phyloP scores from a whole-genome alignment of 1,284 basidiomycete genomes.

The Sporisorium graminicola region DNA sequence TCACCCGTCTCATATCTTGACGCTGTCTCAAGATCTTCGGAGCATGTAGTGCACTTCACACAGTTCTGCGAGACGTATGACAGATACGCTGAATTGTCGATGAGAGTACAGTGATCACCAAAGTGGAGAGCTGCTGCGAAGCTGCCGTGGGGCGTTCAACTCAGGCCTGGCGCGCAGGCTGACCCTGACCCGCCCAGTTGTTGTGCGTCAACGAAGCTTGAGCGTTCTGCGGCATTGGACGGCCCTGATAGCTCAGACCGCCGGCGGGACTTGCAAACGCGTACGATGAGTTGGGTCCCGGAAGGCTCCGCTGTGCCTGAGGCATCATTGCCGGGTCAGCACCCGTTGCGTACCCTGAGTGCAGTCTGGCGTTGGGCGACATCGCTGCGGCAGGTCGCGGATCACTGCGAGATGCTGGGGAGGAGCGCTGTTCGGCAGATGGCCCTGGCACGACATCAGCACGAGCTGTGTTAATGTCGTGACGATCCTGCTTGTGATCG shows the following conservation, averaged over 20 bases:
- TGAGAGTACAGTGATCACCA: neutral
- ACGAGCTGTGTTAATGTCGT: conserved; percentile 36
- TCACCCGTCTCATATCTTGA: too few relatives aligned
- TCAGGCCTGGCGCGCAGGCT: conserved; percentile 11
- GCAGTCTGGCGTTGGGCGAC: conserved; percentile 34
- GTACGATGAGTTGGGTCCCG: conserved; percentile 31
- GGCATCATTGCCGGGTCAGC: conserved; percentile 19
- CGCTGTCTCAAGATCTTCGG: neutral
- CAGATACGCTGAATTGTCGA: neutral
- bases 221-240: conserved; percentile 17
- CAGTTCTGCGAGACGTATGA: neutral
- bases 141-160: neutral
- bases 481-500: conserved; percentile 40
- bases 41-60: too few relatives aligned
- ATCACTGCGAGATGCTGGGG: conserved; percentile 1
- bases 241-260: conserved; percentile 17
- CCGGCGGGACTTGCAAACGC: conserved; percentile 32
- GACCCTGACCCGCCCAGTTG: conserved; percentile 3
- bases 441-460: neutral
- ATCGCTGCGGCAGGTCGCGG: conserved; percentile 11
- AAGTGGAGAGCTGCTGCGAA: conserved; percentile 2
- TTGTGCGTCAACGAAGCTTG: conserved; percentile 5
- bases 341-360: conserved; percentile 10
- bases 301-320: conserved; percentile 24
- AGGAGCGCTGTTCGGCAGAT: conserved; percentile 9